Conservation (phyloP, 805 yeast genomes). For the Pichia ethanolica region DNA sequence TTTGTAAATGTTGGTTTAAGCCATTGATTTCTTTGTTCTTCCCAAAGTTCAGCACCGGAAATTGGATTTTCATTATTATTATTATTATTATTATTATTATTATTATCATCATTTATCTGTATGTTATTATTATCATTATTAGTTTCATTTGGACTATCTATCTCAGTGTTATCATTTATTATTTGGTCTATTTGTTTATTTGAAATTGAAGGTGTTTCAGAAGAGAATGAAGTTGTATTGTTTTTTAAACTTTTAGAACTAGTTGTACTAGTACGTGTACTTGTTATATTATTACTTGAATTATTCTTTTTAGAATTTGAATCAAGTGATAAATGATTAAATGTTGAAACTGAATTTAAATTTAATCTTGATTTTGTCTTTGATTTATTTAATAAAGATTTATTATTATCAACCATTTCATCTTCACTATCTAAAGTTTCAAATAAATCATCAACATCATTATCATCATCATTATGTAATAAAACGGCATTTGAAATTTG, state of each 20-base stretch:
- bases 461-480: constrained; percentile 1
- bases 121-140: neutral
- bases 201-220: neutral
- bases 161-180: neutral
- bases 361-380: neutral
- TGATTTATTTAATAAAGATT: neutral
- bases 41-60: constrained; percentile 53
- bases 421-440: constrained; percentile 3
- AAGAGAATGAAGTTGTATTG: neutral
- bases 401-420: neutral
- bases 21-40: constrained; percentile 64
- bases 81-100: neutral
- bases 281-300: neutral
- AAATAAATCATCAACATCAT: constrained; percentile 1
- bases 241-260: neutral
- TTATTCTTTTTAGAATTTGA: neutral
- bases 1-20: constrained; percentile 27
- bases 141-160: neutral
- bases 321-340: no score
- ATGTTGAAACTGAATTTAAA: no score
- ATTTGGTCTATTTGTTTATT: no score
- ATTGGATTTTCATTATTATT: neutral
- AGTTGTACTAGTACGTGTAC: neutral
- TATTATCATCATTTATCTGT: neutral
- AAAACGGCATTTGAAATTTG: constrained; percentile 8